Conservation (phyloP, 352 stramenopile genomes). For the Pythium monospermum region DNA sequence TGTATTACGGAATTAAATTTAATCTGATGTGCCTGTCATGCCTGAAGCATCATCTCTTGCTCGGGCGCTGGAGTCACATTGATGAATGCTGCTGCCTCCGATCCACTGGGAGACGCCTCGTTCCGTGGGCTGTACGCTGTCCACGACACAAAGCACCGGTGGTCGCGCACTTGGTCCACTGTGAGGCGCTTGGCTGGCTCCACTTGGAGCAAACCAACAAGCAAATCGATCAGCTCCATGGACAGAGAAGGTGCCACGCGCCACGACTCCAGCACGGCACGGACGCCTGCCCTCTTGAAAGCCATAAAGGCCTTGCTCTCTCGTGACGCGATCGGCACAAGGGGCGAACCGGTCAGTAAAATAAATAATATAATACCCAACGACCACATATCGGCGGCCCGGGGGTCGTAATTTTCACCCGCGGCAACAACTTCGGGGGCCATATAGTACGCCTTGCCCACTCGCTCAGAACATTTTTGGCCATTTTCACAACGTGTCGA, state of each 20-base stretch:
- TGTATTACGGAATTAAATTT: too few relatives aligned
- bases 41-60: slow-evolving; percentile 3
- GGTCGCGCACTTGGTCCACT: slow-evolving; percentile 7
- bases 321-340: slow-evolving; percentile 30
- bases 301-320: slow-evolving; percentile 26
- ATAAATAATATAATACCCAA: slow-evolving; percentile 66
- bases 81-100: background rate
- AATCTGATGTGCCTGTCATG: slow-evolving; percentile 13
- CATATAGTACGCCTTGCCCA: slow-evolving; percentile 69
- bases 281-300: slow-evolving; percentile 20
- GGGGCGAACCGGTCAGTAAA: slow-evolving; percentile 50
- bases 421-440: slow-evolving; percentile 43
- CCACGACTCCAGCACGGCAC: slow-evolving; percentile 30
- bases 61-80: slow-evolving; percentile 7
- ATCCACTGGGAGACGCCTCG: slow-evolving; percentile 11
- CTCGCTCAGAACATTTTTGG: slow-evolving; percentile 26
- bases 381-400: slow-evolving; percentile 57
- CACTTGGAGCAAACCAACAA: slow-evolving; percentile 14
- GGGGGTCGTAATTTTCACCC: slow-evolving; percentile 36
- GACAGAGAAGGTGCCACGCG: slow-evolving; percentile 13
- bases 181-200: slow-evolving; percentile 12
- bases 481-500: slow-evolving; percentile 22
- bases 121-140: slow-evolving; percentile 2
- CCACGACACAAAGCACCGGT: slow-evolving; percentile 14
- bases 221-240: slow-evolving; percentile 12